These are phyloP conservation scores for Coemansia guatemalensis DNA, from an alignment of 192 early-diverging fungal species.

Conservation along the genomic window DNA sequence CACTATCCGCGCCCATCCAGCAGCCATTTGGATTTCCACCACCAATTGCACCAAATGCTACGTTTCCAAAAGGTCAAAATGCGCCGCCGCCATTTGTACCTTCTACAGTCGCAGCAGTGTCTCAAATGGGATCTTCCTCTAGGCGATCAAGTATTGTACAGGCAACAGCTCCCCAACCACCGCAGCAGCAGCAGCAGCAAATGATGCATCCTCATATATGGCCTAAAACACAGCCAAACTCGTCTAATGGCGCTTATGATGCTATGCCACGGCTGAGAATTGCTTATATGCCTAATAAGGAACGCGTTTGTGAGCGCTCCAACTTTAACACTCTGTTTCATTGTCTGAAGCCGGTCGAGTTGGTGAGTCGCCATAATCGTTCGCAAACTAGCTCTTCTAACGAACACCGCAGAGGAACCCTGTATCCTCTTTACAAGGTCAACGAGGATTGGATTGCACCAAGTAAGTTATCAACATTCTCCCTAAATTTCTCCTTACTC, in stretches of 20 bases:
- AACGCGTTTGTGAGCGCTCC: constrained; percentile 23
- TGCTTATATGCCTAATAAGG: constrained; percentile 32
- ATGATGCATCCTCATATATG: constrained; percentile 9
- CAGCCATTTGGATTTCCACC: not conserved
- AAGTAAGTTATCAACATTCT: constrained; percentile 39
- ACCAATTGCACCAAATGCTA: not conserved
- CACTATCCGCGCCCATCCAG: constrained; percentile 2
- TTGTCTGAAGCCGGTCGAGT: constrained; percentile 39
- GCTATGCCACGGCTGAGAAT: not conserved
- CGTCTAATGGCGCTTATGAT: constrained; percentile 12
- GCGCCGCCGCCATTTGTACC: constrained; percentile 7
- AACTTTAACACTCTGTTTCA: constrained; percentile 40
- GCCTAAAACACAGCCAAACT: constrained; percentile 10
- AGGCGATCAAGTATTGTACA: constrained; percentile 3
- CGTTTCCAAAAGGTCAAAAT: not conserved
- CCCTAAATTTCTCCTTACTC: not conserved
- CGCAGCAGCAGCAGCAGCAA: constrained; percentile 5
- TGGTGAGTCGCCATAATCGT: constrained; percentile 10
- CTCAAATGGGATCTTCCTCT: not conserved
- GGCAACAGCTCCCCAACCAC: not conserved
- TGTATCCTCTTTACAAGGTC: constrained; percentile 48
- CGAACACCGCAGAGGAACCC: constrained; percentile 21
- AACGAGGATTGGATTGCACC: constrained; percentile 52
- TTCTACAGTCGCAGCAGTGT: not conserved
- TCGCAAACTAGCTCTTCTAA: not conserved